Percentiles rank a stretch among this genome's conserved stretches.
phyloP scores from a whole-genome alignment of 805 yeast species.

The Kazachstania kunashirensis region DNA sequence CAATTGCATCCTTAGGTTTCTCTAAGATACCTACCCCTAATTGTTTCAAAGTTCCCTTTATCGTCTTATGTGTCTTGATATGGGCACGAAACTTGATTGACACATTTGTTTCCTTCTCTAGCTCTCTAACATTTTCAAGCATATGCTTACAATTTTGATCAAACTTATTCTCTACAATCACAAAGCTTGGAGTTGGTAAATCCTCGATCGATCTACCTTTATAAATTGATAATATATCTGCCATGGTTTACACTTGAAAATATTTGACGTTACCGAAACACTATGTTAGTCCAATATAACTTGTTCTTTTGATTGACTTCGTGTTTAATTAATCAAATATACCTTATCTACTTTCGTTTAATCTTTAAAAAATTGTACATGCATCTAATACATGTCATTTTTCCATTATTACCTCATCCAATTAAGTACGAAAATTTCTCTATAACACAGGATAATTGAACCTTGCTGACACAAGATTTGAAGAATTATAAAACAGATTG shows the following conservation, averaged over 20 bases:
- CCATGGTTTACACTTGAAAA: constrained; percentile 8
- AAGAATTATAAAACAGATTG: too few species aligned
- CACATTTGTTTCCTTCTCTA: constrained; percentile 24
- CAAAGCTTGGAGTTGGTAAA: constrained; percentile 40
- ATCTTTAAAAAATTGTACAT: too few species aligned
- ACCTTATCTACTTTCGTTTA: too few species aligned
- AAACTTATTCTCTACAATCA: constrained; percentile 33
- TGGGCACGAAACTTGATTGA: constrained; percentile 50
- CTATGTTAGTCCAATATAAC: too few species aligned
- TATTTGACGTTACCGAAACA: too few species aligned
- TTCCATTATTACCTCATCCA: too few species aligned
- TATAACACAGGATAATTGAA: too few species aligned
- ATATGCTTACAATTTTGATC: constrained; percentile 38
- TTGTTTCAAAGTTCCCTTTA: constrained; percentile 49
- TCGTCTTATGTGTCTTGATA: constrained; percentile 65
- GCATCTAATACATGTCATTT: too few species aligned
- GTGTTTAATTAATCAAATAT: too few species aligned
- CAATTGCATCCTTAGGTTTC: constrained; percentile 38
- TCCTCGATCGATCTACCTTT: constrained; percentile 31
- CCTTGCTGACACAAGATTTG: too few species aligned
- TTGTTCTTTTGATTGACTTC: too few species aligned
- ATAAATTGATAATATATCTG: constrained; percentile 14
- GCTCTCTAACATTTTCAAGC: constrained; percentile 36
- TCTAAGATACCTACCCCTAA: constrained; percentile 36
- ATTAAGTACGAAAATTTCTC: too few species aligned